Base-by-base conservation (phyloP, 192 early-diverging fungal species). In the Backusella psychrophila region DNA sequence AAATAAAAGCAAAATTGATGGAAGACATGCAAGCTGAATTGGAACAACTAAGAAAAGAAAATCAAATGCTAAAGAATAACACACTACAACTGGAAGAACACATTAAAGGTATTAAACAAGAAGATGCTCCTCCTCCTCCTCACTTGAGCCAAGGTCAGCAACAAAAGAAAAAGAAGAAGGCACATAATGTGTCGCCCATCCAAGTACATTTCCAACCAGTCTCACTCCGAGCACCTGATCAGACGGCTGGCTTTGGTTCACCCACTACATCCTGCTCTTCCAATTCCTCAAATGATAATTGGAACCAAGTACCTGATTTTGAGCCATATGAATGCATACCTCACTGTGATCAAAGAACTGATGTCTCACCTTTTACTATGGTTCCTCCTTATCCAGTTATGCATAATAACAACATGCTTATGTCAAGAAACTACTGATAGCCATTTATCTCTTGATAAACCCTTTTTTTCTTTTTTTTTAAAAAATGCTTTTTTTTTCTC, bases 1-100 rank as follows among this genome's bases (percentile, higher is more conserved):
- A 97, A 81, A 86, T 83, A 3, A 88, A 90, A 65, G 91, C 92
- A 4, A 88, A 91, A 71, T 84, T 89, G 56, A 84, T 94, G 73
- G 78, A 80, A 44, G 41, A 77, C 5, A 74, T 70, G 70, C 74
- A 83, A 31, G 26, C 67, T 21, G 78, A 80, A 73, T 66, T 83
- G 41, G 79, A 80, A 31, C 38, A 67, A 33, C 31, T 80, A 21
- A 33, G 59, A 12, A 56, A 80, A 17, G 75, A 83, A 52, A 83
- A 83, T 21, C 41, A 72, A 44, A 44, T 71, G 53, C 31, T 81
- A 65, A 56, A 49, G 44, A 44, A 66, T 3, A 63, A 52, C 6
- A 52, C 52, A 21, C 23, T 42, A 33, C 49, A 71, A 17, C 29
- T 78, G 29, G 59, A 81, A 63, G 26, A 70, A 49, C n/a, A 65